Evolutionary conservation across 768 basidiomycete genomes (phyloP), one percentile per base, ranked within the genome.

Genomic region (Pleurotus djamor): DNA sequence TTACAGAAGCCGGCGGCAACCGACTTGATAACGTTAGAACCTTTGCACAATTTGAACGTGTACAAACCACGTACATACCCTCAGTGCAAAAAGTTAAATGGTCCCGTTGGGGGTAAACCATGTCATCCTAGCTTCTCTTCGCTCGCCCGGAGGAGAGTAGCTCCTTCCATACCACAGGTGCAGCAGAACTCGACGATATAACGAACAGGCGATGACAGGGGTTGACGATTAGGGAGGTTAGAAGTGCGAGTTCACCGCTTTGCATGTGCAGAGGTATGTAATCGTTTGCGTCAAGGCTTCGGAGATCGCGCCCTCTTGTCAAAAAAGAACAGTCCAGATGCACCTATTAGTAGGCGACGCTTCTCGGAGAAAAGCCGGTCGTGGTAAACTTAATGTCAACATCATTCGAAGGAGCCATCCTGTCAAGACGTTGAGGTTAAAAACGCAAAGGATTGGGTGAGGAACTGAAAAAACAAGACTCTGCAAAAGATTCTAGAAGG

Each of bases 1-100:
- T 56, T 56, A 28, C 54, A 44, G 54, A 56, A 56, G 54, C 54
- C 54, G 54, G 54, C 54, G 54, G 54, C 54, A 56, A 56, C 54
- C 54, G 54, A 56, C 12, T 38, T 56, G 54, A 56, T 56, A 56
- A 56, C 54, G 54, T 56, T 56, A 56, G 49, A 50, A 16, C 54
- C 41, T 56, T 44, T 56, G 41, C 38, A 21, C 38, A 56, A 43
- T 41, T 21, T 52, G 3, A 52, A 36, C 14, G 51, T 52, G 45
- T 47, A 47, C 12, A 16, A 14, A 16, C 45, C 16, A 47, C 45
- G 16, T 47, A 47, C 45, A 28, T 28, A 28, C 21, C 21, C 45
- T 47, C 45, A 47, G 45, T 12, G 17, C 14, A 7, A 10, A 47
- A 47, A 47, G 45, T 16, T 47, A 14, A 47, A 47, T 10, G 41